A percentile compares a stretch with the other conserved stretches of the same genome.
Evolutionary conservation across 1,284 basidiomycete species (phyloP).

Genomic region (Psilocybe mexicana): DNA sequence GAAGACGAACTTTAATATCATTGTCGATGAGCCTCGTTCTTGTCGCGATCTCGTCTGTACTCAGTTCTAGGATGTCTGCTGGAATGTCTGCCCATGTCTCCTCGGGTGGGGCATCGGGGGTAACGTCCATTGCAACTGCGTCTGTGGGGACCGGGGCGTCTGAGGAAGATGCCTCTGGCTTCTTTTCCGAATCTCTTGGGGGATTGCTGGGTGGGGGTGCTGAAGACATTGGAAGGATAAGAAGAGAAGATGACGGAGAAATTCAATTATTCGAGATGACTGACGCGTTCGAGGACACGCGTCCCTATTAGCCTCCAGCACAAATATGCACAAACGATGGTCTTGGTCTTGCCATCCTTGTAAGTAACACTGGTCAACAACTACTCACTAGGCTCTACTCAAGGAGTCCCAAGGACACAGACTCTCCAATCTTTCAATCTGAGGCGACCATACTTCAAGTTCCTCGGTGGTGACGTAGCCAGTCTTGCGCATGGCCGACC

Average conservation of each 20-base stretch:
- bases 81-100: conserved; percentile 86
- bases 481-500: conserved; percentile 31
- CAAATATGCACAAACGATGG: conserved; percentile 37
- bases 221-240: conserved; percentile 56
- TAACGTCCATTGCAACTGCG: conserved; percentile 67
- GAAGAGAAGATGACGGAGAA: conserved; percentile 22
- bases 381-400: too few species aligned
- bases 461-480: not conserved
- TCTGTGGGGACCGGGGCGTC: conserved; percentile 37
- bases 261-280: conserved; percentile 16
- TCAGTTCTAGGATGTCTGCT: conserved; percentile 71
- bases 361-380: too few species aligned
- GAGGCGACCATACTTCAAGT: not conserved
- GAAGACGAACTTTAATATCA: conserved; percentile 79
- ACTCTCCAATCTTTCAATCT: not conserved
- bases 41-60: conserved; percentile 83
- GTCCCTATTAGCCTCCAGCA: conserved; percentile 28
- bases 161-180: conserved; percentile 38
- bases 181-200: conserved; percentile 52
- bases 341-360: not conserved
- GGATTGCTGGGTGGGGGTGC: conserved; percentile 58
- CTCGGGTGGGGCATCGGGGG: conserved; percentile 66
- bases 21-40: conserved; percentile 91
- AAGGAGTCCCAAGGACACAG: not conserved
- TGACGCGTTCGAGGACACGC: conserved; percentile 41